These are phyloP conservation scores for Chimonanthus praecox DNA, from an alignment of 164 flowering plant species.

Conservation along the genomic window DNA sequence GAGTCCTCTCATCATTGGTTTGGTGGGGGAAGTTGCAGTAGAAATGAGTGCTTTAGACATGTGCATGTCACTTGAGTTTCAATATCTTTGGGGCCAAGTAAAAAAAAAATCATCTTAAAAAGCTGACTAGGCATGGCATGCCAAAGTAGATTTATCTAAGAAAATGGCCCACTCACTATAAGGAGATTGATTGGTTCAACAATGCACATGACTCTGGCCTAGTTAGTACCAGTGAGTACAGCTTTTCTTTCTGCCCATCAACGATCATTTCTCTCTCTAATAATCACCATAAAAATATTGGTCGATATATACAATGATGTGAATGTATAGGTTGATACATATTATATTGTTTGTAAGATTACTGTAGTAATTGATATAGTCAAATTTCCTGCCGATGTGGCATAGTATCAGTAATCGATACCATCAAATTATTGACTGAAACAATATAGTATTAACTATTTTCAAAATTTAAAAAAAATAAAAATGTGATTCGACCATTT, in stretches of 20 bases:
- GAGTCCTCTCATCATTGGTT: background rate
- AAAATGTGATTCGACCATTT: too few relatives aligned
- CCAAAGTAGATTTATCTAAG: background rate
- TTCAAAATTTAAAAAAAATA: too few relatives aligned
- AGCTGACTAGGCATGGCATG: constrained; percentile 1
- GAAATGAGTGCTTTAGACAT: constrained; percentile 4
- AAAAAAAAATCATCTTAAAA: background rate
- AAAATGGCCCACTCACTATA: background rate
- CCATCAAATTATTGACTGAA: too few relatives aligned
- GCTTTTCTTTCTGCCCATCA: background rate
- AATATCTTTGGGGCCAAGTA: constrained; percentile 3
- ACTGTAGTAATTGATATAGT: too few relatives aligned
- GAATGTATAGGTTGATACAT: too few relatives aligned
- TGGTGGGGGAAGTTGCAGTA: background rate
- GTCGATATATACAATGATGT: too few relatives aligned
- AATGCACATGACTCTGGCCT: constrained; percentile 4
- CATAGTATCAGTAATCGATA: too few relatives aligned
- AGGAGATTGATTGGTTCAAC: background rate
- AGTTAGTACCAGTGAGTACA: background rate
- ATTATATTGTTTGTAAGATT: too few relatives aligned
- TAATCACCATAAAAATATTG: too few relatives aligned
- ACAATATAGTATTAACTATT: too few relatives aligned
- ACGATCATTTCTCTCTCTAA: background rate
- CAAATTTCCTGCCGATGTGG: too few relatives aligned
- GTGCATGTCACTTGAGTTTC: background rate